Percentiles rank a stretch among this genome's conserved stretches.
phyloP scores from a whole-genome alignment of 768 basidiomycete species.

The Serendipita sp. region DNA sequence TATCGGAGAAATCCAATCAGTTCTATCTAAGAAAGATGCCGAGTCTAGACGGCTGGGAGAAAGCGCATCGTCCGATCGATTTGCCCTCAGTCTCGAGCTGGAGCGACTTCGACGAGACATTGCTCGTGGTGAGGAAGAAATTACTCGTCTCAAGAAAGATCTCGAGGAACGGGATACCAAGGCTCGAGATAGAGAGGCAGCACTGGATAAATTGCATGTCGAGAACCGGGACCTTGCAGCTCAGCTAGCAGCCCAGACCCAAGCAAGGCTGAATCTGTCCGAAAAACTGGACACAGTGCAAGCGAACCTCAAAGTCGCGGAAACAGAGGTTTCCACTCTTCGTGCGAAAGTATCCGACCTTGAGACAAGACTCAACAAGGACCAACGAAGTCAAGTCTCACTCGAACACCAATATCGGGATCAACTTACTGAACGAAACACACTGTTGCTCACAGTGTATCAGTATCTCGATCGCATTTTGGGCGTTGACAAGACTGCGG shows the following conservation, averaged over 20 bases:
- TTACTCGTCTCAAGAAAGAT: constrained; percentile 52
- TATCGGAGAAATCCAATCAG: constrained; percentile 50
- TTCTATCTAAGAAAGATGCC: constrained; percentile 51
- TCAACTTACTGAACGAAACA: constrained; percentile 86
- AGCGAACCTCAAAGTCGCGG: constrained; percentile 42
- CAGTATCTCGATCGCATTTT: constrained; percentile 91
- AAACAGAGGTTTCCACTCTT: constrained; percentile 44
- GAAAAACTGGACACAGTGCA: constrained; percentile 77
- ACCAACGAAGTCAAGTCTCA: constrained; percentile 51
- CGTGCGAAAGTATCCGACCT: constrained; percentile 53
- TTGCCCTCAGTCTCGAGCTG: constrained; percentile 77
- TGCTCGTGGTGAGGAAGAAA: constrained; percentile 61
- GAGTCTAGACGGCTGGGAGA: constrained; percentile 73
- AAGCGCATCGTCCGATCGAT: constrained; percentile 62
- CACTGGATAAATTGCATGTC: constrained; percentile 56
- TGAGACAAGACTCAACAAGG: constrained; percentile 66
- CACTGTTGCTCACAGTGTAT: constrained; percentile 77
- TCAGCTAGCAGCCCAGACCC: constrained; percentile 70
- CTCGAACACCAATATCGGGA: constrained; percentile 75
- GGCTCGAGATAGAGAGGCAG: constrained; percentile 50
- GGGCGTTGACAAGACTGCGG: constrained; percentile 73
- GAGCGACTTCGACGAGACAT: constrained; percentile 77
- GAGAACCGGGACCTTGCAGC: constrained; percentile 68
- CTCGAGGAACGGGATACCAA: constrained; percentile 48
- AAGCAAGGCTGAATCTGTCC: constrained; percentile 66